These are phyloP conservation scores for Claviceps arundinis DNA, from an alignment of 2,329 filamentous ascomycete genomes.

Conservation along the genomic window DNA sequence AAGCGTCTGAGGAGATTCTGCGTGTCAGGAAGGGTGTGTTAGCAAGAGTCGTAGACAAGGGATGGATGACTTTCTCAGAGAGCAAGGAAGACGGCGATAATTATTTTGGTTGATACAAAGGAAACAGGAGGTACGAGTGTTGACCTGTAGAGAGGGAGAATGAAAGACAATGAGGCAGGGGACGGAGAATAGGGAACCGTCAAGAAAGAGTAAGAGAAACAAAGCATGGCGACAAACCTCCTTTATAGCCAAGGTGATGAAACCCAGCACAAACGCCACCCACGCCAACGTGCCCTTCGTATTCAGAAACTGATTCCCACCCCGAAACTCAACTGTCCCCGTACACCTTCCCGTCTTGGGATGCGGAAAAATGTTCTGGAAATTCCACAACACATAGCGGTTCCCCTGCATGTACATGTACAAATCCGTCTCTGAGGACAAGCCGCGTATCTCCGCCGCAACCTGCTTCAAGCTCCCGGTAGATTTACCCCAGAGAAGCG, in stretches of 20 bases:
- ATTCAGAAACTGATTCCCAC: slow-evolving; percentile 25
- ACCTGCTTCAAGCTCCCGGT: slow-evolving; percentile 14
- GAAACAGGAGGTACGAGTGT: not conserved
- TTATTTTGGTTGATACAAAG: too few relatives aligned
- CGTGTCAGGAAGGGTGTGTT: not conserved
- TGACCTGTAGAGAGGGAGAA: not conserved
- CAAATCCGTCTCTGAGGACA: slow-evolving; percentile 17
- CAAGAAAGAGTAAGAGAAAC: not conserved
- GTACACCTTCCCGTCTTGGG: slow-evolving; percentile 24
- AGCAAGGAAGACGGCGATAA: too few relatives aligned
- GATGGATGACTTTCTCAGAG: not conserved
- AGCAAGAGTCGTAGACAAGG: not conserved
- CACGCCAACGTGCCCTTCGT: slow-evolving; percentile 24
- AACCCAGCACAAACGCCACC: slow-evolving; percentile 26
- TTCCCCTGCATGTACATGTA: slow-evolving; percentile 26
- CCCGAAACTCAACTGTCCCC: slow-evolving; percentile 26
- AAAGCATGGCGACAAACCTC: slow-evolving; percentile 15
- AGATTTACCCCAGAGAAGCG: slow-evolving; percentile 17
- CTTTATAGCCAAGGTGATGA: slow-evolving; percentile 22
- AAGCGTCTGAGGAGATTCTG: slow-evolving; percentile 20
- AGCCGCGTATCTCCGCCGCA: slow-evolving; percentile 16
- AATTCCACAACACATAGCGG: slow-evolving; percentile 27
- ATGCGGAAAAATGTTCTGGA: slow-evolving; percentile 25
- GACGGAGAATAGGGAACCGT: not conserved
- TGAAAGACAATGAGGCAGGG: not conserved